These are phyloP conservation scores for Cornus suecica DNA, from an alignment of 148 eudicot genomes.

Conservation along the genomic window DNA sequence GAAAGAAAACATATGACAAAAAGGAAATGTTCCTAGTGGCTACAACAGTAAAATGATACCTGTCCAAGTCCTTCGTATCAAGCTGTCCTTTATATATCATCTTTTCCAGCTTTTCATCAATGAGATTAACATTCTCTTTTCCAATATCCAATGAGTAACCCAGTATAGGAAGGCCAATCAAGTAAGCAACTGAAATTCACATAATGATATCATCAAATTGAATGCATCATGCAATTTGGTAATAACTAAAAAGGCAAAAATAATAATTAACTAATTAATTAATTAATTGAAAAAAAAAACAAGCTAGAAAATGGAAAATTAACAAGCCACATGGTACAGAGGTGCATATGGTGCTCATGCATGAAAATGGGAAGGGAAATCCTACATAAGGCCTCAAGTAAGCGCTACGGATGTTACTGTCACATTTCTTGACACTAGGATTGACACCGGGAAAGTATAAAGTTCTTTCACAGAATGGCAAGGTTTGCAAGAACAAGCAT, in stretches of 20 bases:
- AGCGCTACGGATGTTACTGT: neutral
- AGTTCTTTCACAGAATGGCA: neutral
- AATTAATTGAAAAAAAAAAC: too few relatives aligned
- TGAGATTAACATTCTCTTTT: conserved; percentile 91
- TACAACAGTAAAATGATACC: conserved; percentile 36
- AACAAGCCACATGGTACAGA: neutral
- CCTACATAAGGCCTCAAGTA: neutral
- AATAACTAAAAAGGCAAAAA: too few relatives aligned
- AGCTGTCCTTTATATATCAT: conserved; percentile 92
- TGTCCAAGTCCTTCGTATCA: conserved; percentile 88
- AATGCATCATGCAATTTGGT: neutral
- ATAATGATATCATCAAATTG: conserved; percentile 6
- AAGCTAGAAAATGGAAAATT: neutral
- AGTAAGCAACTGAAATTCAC: conserved; percentile 66
- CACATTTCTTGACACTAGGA: neutral
- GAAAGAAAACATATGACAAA: neutral
- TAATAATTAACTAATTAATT: too few relatives aligned
- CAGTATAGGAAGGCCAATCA: conserved; percentile 89
- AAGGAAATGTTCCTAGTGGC: neutral
- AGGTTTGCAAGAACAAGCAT: neutral
- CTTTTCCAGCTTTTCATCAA: conserved; percentile 77
- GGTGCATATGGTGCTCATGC: neutral
- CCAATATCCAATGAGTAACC: conserved; percentile 93
- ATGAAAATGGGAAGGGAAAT: neutral
- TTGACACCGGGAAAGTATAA: neutral